These are phyloP conservation scores for Aspergillus flavus DNA, from an alignment of 2,329 filamentous ascomycete genomes.

Conservation along the genomic window DNA sequence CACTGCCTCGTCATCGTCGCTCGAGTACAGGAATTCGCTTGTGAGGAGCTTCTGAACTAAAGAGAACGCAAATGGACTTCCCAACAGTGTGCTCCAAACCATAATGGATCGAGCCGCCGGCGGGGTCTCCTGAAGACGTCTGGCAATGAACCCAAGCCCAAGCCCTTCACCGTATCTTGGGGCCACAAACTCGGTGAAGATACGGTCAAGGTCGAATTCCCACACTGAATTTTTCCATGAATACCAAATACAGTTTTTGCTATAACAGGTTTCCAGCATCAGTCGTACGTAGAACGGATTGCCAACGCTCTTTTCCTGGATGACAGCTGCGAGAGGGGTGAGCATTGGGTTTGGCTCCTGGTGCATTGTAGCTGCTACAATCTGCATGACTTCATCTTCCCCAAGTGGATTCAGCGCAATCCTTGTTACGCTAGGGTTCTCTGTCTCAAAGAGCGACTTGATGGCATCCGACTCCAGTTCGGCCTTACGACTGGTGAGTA, in stretches of 20 bases:
- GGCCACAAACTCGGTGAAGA: conserved; percentile 82
- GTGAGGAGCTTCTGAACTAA: conserved; percentile 76
- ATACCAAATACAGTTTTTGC: conserved; percentile 87
- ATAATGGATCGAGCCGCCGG: conserved; percentile 74
- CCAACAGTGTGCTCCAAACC: conserved; percentile 82
- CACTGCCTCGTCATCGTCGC: conserved; percentile 47
- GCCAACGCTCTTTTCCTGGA: conserved; percentile 85
- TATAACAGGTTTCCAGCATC: conserved; percentile 84
- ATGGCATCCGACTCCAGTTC: conserved; percentile 58
- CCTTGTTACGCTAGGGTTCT: conserved; percentile 64
- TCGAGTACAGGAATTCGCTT: conserved; percentile 68
- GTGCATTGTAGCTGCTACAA: conserved; percentile 80
- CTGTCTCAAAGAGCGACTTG: conserved; percentile 44
- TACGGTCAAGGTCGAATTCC: conserved; percentile 81
- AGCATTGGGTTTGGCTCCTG: conserved; percentile 69
- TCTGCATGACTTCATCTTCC: conserved; percentile 79
- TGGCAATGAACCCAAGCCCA: conserved; percentile 79
- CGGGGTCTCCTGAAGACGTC: conserved; percentile 75
- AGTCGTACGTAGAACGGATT: conserved; percentile 92
- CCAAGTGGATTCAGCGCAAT: conserved; percentile 73
- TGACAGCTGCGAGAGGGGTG: conserved; percentile 75
- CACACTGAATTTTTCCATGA: conserved; percentile 81
- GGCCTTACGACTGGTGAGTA: conserved; percentile 74
- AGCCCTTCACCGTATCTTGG: conserved; percentile 78
- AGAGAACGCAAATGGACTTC: conserved; percentile 80